Base-by-base conservation (phyloP, 2,329 filamentous ascomycete species). In the Pyrenochaeta sp. region DNA sequence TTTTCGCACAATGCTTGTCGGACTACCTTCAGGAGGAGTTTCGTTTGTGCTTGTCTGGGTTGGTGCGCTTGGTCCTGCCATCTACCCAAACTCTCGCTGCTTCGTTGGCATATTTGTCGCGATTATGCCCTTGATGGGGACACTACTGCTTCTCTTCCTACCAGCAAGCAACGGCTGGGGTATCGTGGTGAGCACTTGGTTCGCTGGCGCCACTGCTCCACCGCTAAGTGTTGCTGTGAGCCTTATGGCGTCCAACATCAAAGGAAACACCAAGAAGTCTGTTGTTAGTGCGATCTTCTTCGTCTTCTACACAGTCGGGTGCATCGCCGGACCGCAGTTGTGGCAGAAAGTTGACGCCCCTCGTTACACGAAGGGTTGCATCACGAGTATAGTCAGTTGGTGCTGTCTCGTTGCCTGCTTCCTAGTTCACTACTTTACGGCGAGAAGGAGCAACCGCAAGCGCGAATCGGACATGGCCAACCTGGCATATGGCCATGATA, bases 221-320 rank as follows among this genome's bases (percentile, higher is more conserved):
- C 71, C 19, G 58, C 71, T 6, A 2, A 30, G 27, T 14, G 27
- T 30, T 42, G 6, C 29, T n/a, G n/a, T 50, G 7, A 73, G 68
- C 1, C 67, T 79, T 1, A 69, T 66, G 1, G 76, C 77, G 0
- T 79, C 76, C 3, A 80, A 80, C 41, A 71, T 79, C 18, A 77
- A 78, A 37, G 77, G 78, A 0, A 80, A 80, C 55, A 80, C 77
- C 1, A 81, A 80, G 53, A 72, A 74, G 3, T 65, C 76, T 7
- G 64, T 53, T 6, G 72, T 77, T 19, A 78, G 74, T 36, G 70
- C 73, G 4, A 68, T 78, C 56, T 80, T 78, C 58, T 80, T 80
- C 60, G 75, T 80, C 18, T 76, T 74, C 0, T 80, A 80, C 53
- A 77, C 73, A 29, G 72, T 69, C 4, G 76, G 74, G 1, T 75